Percentiles rank a stretch among this genome's conserved stretches.
Evolutionary conservation across 495 filamentous ascomycete genomes (phyloP).

Genomic region (Penicillium goetzii): DNA sequence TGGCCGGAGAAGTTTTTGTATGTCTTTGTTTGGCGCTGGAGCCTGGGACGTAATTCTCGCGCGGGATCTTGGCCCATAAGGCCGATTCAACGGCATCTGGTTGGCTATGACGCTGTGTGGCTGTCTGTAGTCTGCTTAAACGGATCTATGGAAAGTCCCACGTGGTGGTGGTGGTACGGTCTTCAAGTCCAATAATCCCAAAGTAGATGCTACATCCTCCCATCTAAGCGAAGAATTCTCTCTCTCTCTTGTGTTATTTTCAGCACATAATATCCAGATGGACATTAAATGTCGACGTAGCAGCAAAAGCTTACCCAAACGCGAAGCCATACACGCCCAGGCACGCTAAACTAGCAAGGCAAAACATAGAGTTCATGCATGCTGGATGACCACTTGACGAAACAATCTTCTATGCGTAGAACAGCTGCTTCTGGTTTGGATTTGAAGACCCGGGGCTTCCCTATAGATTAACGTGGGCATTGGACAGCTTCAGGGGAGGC

Average conservation of each 20-base stretch:
- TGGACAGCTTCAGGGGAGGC: neutral
- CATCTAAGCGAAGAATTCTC: neutral
- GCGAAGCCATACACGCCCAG: no score
- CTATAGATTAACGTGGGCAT: neutral
- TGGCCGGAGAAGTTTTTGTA: neutral
- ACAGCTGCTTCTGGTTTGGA: neutral
- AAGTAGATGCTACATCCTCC: neutral
- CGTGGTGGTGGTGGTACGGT: neutral
- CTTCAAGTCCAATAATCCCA: neutral
- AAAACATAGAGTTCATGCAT: no score
- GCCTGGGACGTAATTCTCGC: neutral
- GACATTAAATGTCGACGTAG: neutral
- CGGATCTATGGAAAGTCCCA: neutral
- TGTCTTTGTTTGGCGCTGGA: neutral
- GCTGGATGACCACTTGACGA: neutral
- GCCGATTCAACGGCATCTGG: neutral
- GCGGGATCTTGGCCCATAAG: neutral
- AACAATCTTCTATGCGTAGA: neutral
- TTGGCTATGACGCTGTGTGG: neutral
- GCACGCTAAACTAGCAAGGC: no score
- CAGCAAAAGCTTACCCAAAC: neutral
- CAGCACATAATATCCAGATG: neutral
- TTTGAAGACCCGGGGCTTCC: neutral
- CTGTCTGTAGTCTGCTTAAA: neutral
- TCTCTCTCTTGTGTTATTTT: no score